phyloP scores from a whole-genome alignment of 345 rosid species.

The Camelina sativa region DNA sequence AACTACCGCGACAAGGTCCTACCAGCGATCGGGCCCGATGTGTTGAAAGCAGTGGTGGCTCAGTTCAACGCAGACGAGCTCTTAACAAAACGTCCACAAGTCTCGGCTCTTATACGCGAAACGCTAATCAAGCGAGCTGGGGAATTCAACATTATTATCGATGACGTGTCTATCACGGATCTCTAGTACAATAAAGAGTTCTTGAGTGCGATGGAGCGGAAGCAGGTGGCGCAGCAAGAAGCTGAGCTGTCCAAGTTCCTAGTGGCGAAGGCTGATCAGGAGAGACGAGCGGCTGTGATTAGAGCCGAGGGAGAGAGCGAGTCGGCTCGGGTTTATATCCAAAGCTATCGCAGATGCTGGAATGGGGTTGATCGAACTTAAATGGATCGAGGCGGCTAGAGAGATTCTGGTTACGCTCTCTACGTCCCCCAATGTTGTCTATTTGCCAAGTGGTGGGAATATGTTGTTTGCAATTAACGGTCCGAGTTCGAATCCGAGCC shows the following conservation, averaged over 20 bases:
- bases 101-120: conserved; percentile 71
- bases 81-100: conserved; percentile 81
- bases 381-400: conserved; percentile 87
- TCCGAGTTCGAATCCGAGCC: not conserved
- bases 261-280: conserved; percentile 88
- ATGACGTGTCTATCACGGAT: conserved; percentile 83
- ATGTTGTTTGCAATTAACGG: conserved; percentile 65
- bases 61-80: conserved; percentile 95
- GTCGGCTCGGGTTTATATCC: conserved; percentile 72
- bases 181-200: conserved; percentile 77
- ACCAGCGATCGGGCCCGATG: conserved; percentile 86
- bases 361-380: conserved; percentile 78
- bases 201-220: conserved; percentile 86
- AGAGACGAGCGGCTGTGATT: conserved; percentile 84
- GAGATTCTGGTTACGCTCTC: conserved; percentile 79
- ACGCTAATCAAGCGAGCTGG: conserved; percentile 65
- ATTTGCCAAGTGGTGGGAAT: conserved; percentile 73
- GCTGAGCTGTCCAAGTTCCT: conserved; percentile 83
- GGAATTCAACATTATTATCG: conserved; percentile 76
- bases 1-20: conserved; percentile 84
- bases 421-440: conserved; percentile 70
- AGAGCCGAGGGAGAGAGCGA: conserved; percentile 96
- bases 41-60: conserved; percentile 85
- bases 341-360: conserved; percentile 72
- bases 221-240: conserved; percentile 96